Conservation (phyloP, 2,329 filamentous ascomycete species). For the Colletotrichum eremochloae region DNA sequence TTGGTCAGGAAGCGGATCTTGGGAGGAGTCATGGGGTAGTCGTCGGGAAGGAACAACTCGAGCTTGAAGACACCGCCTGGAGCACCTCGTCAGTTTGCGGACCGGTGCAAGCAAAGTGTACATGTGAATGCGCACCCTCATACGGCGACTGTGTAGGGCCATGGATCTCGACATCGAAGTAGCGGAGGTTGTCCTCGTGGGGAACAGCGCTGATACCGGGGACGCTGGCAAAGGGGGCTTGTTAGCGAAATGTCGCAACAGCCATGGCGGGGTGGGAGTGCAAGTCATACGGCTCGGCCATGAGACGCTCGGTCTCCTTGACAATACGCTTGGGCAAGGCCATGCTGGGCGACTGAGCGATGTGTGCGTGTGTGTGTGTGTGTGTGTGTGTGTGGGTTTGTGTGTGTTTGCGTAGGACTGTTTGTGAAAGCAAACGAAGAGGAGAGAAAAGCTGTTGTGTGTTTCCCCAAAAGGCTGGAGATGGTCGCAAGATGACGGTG, state of each 20-base stretch:
- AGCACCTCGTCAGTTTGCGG: constrained; percentile 10
- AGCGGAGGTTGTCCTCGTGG: constrained; percentile 96
- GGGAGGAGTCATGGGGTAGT: constrained; percentile 98
- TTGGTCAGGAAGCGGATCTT: constrained; percentile 99
- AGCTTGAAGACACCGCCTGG: constrained; percentile 90
- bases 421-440: neutral
- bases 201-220: constrained; percentile 96
- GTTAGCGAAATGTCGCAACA: constrained; percentile 22
- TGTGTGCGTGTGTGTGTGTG: neutral
- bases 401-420: neutral
- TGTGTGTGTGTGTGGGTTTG: neutral
- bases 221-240: constrained; percentile 69
- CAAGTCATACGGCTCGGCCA: constrained; percentile 87
- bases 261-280: neutral
- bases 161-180: constrained; percentile 98
- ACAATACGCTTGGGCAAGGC: constrained; percentile 95
- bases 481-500: constrained; percentile 1
- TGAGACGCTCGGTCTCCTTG: constrained; percentile 97
- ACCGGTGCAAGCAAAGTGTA: neutral
- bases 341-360: constrained; percentile 56
- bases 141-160: constrained; percentile 94
- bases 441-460: neutral
- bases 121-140: constrained; percentile 73
- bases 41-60: constrained; percentile 96
- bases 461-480: neutral